Evolutionary conservation across 768 basidiomycete genomes (phyloP), one percentile per base, ranked within the genome.

Genomic region (Tricholoma hemisulphureum): DNA sequence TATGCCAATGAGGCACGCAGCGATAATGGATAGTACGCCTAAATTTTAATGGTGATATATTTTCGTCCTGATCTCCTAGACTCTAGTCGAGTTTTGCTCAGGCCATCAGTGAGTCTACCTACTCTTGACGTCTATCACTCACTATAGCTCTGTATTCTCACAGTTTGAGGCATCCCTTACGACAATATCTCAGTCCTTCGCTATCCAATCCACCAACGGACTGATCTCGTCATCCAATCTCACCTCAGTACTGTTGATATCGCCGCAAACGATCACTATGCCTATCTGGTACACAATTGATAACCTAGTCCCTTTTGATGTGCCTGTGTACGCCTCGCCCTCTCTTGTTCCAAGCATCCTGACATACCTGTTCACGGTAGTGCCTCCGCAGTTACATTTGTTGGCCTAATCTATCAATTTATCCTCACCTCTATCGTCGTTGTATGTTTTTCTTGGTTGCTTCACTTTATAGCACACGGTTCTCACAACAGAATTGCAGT

Each of bases 241-340:
- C 4, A 46, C 64, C 2, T 54, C 65, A 3, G 58, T 88, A 21
- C 68, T 87, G 23, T 60, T 67, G 13, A 72, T 60, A 2, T 84
- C 86, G 1, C 86, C 87, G 0, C 72, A 75, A 53, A 75, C 83
- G 1, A 65, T 88, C 34, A 70, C 75, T 3, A 63, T 69, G 10
- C 85, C 88, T 0, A 63, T 86, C 4, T 72, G 66, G 16, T 86
- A 79, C 58, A 77, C 67, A 1, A 59, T 83, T 29, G 56, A 73
- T 43, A 87, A 89, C 58, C 63, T 84, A 2, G 71, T 78, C 29
- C 85, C 88, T 0, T 89, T 88, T 58, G 78, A 87, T 62, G 67
- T 81, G n/a, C 80, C 85, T 34, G 83, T 82, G 85, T 87, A 77
- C n/a, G 84, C 18, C 31, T 7, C 13, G 32, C 16, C 37, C 20